Evolutionary conservation across 305 asterid genomes (phyloP).

Genomic region (Rubia peregrina): DNA sequence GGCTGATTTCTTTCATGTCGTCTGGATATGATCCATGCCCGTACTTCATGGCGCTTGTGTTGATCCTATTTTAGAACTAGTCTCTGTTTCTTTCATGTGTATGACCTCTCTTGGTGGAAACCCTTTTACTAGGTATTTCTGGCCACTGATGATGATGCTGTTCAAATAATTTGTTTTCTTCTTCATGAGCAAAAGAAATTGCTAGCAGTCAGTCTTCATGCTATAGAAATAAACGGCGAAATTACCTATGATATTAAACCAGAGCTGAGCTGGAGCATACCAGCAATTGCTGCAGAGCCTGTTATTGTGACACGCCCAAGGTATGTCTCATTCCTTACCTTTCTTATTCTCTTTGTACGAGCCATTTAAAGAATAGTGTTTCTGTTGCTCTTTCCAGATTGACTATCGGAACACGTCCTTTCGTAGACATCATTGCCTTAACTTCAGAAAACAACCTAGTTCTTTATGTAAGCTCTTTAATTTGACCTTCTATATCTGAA

Average conservation of each 20-base stretch:
- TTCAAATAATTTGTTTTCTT: conserved; percentile 75
- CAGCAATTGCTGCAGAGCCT: conserved; percentile 85
- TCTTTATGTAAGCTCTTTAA: conserved; percentile 66
- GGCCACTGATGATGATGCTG: conserved; percentile 72
- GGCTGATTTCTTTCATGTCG: not conserved
- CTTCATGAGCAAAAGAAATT: conserved; percentile 72
- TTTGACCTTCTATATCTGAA: not conserved
- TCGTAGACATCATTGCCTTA: conserved; percentile 65
- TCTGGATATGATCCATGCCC: not conserved
- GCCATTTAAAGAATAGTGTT: conserved; percentile 1
- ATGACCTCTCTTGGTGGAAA: conserved; percentile 2
- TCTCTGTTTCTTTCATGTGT: not conserved
- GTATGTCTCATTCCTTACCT: conserved; percentile 30
- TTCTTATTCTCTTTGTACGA: not conserved
- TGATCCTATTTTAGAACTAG: not conserved
- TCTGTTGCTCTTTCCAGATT: conserved; percentile 40
- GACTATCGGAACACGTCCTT: conserved; percentile 53
- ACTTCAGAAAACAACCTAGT: conserved; percentile 61
- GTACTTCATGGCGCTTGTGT: not conserved
- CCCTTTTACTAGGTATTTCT: conserved; percentile 60
- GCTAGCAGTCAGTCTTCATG: conserved; percentile 66
- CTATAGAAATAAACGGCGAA: conserved; percentile 60
- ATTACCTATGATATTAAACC: conserved; percentile 70
- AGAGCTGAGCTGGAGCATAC: conserved; percentile 92
- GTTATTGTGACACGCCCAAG: conserved; percentile 78